Evolutionary conservation across 2,329 filamentous ascomycete species (phyloP).

Genomic region (Didymella segeticola): DNA sequence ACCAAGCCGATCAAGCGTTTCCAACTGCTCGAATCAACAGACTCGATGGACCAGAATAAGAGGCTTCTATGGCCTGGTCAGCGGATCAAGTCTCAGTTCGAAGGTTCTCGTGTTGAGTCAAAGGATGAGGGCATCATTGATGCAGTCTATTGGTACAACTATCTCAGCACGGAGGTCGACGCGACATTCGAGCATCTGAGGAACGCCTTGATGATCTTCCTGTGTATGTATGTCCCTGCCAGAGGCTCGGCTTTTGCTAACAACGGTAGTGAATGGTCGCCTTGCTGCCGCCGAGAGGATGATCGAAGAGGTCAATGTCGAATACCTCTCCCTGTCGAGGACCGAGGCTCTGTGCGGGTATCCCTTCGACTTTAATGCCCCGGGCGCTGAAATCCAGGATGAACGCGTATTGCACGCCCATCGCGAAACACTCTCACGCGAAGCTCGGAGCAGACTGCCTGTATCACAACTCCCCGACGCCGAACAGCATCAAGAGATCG

Average conservation of each 20-base stretch:
- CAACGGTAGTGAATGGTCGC: conserved; percentile 51
- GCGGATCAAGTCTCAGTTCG: conserved; percentile 73
- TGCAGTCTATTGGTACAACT: conserved; percentile 83
- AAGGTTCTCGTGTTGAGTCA: conserved; percentile 61
- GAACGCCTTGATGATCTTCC: conserved; percentile 80
- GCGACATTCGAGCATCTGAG: conserved; percentile 73
- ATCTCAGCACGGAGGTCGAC: conserved; percentile 66
- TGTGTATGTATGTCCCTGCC: conserved; percentile 67
- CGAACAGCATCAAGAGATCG: conserved; percentile 29
- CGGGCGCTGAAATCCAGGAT: conserved; percentile 39
- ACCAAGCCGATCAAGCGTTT: conserved; percentile 42
- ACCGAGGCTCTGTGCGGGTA: conserved; percentile 52
- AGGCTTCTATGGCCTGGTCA: conserved; percentile 61
- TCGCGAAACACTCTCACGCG: conserved; percentile 27
- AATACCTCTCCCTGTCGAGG: conserved; percentile 52
- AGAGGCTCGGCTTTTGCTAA: conserved; percentile 21
- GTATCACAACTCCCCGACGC: conserved; percentile 27
- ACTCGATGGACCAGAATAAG: conserved; percentile 47
- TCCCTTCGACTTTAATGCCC: conserved; percentile 41
- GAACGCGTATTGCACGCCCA: conserved; percentile 27
- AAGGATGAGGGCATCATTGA: conserved; percentile 76
- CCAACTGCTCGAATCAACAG: conserved; percentile 58
- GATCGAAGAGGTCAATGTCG: conserved; percentile 58
- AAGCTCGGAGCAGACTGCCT: conserved; percentile 27
- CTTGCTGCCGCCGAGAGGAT: conserved; percentile 64